Conservation (phyloP, 2,329 filamentous ascomycete genomes). For the Coniella vitis region DNA sequence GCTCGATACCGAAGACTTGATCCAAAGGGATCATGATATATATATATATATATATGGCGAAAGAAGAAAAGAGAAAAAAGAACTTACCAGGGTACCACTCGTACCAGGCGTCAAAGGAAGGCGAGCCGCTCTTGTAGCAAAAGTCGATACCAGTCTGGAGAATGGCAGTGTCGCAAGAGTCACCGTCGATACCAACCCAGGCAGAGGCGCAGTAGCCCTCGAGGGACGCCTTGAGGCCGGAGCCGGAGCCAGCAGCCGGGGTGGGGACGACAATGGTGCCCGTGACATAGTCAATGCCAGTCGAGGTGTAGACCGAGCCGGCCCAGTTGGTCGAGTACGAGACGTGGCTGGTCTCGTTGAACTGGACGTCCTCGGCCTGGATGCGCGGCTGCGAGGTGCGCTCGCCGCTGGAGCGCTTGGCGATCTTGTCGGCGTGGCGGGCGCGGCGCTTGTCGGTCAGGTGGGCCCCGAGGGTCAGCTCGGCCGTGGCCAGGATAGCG, state of each 20-base stretch:
- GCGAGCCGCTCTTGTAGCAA: conserved; percentile 33
- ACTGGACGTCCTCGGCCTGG: conserved; percentile 1
- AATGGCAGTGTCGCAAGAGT: conserved; percentile 47
- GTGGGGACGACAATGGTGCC: conserved; percentile 47
- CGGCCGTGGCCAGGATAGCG: conserved; percentile 30
- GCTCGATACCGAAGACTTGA: too few species aligned
- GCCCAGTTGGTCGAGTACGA: conserved; percentile 42
- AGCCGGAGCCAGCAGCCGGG: conserved; percentile 32
- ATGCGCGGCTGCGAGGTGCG: conserved; percentile 7
- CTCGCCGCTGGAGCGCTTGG: conserved; percentile 1
- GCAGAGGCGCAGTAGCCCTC: conserved; percentile 34
- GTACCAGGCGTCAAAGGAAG: conserved; percentile 49
- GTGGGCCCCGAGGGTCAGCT: conserved; percentile 35
- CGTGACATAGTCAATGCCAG: conserved; percentile 41
- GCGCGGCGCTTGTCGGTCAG: conserved; percentile 31
- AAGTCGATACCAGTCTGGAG: conserved; percentile 54
- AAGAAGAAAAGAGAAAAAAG: conserved; percentile 23
- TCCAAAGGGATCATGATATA: too few species aligned
- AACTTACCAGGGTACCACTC: conserved; percentile 51
- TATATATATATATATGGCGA: not conserved
- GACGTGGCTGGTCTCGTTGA: conserved; percentile 6
- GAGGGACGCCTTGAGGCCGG: conserved; percentile 22
- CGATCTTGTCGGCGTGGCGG: conserved; percentile 17
- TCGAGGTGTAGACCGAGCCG: conserved; percentile 45
- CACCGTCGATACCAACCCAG: conserved; percentile 57